Conservation (phyloP, 2,329 filamentous ascomycete species). For the Ploettnerulaceae sp. region DNA sequence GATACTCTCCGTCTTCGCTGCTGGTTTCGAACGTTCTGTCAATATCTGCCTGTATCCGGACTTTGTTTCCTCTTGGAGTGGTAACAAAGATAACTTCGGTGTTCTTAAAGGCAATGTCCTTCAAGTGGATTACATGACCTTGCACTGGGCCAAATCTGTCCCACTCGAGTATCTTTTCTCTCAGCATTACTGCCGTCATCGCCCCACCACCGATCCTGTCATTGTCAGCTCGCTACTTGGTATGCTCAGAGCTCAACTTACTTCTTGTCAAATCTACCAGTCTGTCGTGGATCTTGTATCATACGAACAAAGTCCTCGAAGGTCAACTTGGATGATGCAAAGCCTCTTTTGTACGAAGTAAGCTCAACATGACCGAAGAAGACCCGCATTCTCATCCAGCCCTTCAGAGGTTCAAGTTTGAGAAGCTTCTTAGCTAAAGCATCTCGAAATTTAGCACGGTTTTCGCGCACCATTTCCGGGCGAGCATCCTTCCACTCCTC, state of each 20-base stretch:
- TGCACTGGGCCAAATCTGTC: constrained; percentile 21
- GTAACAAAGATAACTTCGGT: constrained; percentile 26
- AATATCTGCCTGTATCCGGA: constrained; percentile 30
- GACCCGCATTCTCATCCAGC: constrained; percentile 32
- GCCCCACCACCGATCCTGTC: constrained; percentile 19
- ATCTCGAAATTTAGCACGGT: constrained; percentile 16
- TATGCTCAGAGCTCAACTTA: constrained; percentile 18
- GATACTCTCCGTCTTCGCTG: constrained; percentile 20
- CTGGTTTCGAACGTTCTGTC: no score
- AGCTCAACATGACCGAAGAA: constrained; percentile 31
- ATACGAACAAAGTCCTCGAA: constrained; percentile 28
- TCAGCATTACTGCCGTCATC: constrained; percentile 15
- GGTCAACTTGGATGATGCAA: constrained; percentile 6
- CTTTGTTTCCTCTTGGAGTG: constrained; percentile 14
- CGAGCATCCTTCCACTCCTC: constrained; percentile 19
- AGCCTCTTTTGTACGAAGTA: constrained; percentile 15
- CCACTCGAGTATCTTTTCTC: constrained; percentile 15
- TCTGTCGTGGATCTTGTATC: constrained; percentile 24
- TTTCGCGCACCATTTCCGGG: constrained; percentile 8
- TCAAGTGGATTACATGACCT: constrained; percentile 3
- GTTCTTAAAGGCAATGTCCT: constrained; percentile 23
- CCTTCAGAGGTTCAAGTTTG: constrained; percentile 23
- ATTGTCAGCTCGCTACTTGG: constrained; percentile 3
- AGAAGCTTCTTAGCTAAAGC: constrained; percentile 22
- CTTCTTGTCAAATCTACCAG: constrained; percentile 28